A percentile compares a stretch with the other conserved stretches of the same genome.
phyloP scores from a whole-genome alignment of 2,329 filamentous ascomycete species.

The Diaporthe australafricana region DNA sequence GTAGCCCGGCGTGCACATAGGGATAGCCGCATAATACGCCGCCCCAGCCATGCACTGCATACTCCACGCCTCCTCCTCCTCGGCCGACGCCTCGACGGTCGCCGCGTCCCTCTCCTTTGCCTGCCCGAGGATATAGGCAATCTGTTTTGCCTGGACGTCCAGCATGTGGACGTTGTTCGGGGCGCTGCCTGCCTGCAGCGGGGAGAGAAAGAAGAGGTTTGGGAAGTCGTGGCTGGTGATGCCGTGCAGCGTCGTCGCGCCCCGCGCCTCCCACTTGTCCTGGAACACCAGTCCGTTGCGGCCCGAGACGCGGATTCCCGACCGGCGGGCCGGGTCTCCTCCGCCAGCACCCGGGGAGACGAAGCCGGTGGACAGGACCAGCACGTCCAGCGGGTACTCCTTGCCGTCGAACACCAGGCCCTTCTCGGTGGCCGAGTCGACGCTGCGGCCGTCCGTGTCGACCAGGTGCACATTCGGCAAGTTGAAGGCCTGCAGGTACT shows the following conservation, averaged over 20 bases:
- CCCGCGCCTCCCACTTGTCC: neutral
- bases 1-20: constrained; percentile 20
- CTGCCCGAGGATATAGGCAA: constrained; percentile 2
- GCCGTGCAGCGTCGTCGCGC: constrained; percentile 5
- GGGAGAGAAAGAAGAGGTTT: constrained; percentile 9
- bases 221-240: constrained; percentile 16
- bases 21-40: neutral
- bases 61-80: constrained; percentile 22
- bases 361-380: constrained; percentile 53
- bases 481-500: constrained; percentile 69
- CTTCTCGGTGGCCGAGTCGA: constrained; percentile 56
- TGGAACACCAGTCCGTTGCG: neutral
- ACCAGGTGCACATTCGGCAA: constrained; percentile 67
- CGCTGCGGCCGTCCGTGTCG: constrained; percentile 67
- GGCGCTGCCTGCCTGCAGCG: neutral
- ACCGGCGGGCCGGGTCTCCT: neutral
- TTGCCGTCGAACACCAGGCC: constrained; percentile 60
- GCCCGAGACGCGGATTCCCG: neutral
- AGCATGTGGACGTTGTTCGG: constrained; percentile 10
- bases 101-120: neutral
- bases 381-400: constrained; percentile 56
- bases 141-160: constrained; percentile 11
- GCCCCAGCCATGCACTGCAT: neutral
- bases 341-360: neutral
- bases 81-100: neutral